Evolutionary conservation across 345 rosid genomes (phyloP).

Genomic region (Eucalyptus curtisii): DNA sequence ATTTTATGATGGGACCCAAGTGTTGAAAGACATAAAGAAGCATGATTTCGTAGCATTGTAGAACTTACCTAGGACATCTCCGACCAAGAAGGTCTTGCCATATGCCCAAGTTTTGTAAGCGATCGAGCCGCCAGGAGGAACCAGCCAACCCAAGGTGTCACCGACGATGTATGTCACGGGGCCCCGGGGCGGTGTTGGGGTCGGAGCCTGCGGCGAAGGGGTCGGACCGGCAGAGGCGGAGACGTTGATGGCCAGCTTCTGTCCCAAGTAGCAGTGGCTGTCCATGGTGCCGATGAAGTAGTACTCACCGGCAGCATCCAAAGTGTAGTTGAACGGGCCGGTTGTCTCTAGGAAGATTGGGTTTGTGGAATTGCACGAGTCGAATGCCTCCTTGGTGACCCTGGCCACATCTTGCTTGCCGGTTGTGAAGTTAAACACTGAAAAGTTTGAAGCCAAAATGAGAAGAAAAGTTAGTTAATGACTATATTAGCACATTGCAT

Average conservation of each 20-base stretch:
- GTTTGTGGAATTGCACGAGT: conserved; percentile 16
- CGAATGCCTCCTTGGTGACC: conserved; percentile 20
- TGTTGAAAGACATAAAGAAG: background rate
- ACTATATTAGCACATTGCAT: background rate
- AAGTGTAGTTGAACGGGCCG: conserved; percentile 17
- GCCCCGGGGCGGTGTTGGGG: conserved; percentile 10
- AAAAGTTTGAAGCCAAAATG: background rate
- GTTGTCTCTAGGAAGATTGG: conserved; percentile 10
- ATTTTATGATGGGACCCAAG: background rate
- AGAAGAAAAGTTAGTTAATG: background rate
- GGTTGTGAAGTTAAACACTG: conserved; percentile 28
- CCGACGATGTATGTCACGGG: conserved; percentile 10
- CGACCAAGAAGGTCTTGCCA: conserved; percentile 21
- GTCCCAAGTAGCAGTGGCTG: conserved; percentile 23
- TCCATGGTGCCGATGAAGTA: conserved; percentile 17
- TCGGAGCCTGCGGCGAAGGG: background rate
- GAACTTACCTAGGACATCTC: conserved; percentile 27
- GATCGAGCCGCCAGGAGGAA: conserved; percentile 6
- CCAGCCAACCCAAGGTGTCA: conserved; percentile 17
- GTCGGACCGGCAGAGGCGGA: background rate
- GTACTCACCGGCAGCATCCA: conserved; percentile 21
- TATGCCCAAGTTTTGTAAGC: conserved; percentile 26
- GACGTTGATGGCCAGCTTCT: background rate
- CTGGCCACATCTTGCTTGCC: conserved; percentile 34
- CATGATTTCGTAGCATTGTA: background rate